These are phyloP conservation scores for Kokia cookei DNA, from an alignment of 441 rosid genomes.

Conservation along the genomic window DNA sequence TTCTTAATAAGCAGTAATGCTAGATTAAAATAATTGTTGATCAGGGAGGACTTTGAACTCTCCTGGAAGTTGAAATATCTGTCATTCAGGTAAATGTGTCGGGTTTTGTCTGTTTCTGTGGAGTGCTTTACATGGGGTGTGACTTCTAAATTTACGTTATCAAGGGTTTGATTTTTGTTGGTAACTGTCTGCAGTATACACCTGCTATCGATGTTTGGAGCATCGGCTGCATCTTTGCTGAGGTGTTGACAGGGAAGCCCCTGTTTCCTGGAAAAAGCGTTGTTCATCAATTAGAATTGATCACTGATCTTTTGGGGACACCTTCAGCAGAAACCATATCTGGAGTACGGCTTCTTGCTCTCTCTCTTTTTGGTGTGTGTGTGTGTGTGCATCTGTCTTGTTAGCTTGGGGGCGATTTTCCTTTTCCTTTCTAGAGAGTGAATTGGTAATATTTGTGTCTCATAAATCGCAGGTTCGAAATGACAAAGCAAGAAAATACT, in stretches of 20 bases:
- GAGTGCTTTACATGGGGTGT: constrained; percentile 27
- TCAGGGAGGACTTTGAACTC: constrained; percentile 97
- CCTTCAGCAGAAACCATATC: constrained; percentile 80
- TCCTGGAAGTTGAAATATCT: constrained; percentile 92
- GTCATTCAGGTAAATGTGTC: constrained; percentile 71
- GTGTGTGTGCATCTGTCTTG: neutral
- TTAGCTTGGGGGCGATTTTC: neutral
- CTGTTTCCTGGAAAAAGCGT: constrained; percentile 97
- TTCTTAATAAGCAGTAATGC: constrained; percentile 59
- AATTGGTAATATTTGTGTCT: neutral
- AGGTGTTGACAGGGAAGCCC: constrained; percentile 92
- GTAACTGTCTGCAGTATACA: constrained; percentile 66
- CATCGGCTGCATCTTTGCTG: constrained; percentile 98
- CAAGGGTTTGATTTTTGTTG: constrained; percentile 17
- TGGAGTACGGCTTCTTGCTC: constrained; percentile 42
- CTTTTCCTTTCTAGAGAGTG: neutral
- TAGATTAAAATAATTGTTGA: constrained; percentile 83
- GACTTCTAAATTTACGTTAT: constrained; percentile 1
- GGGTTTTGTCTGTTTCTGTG: constrained; percentile 41
- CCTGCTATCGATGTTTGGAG: constrained; percentile 99
- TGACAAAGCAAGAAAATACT: constrained; percentile 91
- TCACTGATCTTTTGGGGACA: constrained; percentile 94
- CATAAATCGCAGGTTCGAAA: constrained; percentile 69
- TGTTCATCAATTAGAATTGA: constrained; percentile 91
- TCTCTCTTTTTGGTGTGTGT: neutral